These are phyloP conservation scores for Trametes sp. DNA, from an alignment of 1,284 basidiomycete genomes.

Conservation along the genomic window DNA sequence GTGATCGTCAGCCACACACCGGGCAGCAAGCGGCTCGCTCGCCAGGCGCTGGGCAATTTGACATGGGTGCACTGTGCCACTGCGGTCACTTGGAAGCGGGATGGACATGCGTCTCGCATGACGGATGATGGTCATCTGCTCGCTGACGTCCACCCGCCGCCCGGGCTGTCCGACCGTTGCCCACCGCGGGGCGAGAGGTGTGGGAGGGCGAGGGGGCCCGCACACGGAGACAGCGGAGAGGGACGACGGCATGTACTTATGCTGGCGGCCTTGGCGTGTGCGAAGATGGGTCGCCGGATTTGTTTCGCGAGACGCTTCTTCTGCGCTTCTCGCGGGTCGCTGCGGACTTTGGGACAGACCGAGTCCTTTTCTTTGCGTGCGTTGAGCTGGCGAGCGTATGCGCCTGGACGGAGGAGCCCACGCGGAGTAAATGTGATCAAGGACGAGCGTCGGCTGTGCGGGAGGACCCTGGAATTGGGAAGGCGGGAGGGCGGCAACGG, in stretches of 20 bases:
- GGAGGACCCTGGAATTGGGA: not conserved
- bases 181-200: not conserved
- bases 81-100: slow-evolving; percentile 6
- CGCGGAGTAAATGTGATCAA: not conserved
- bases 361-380: no score
- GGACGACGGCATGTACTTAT: not conserved
- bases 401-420: not conserved
- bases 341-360: not conserved
- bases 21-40: not conserved
- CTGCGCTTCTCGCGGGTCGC: not conserved
- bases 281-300: not conserved
- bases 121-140: slow-evolving; percentile 1
- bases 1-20: not conserved
- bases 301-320: not conserved
- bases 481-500: slow-evolving; percentile 24
- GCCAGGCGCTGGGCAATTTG: not conserved
- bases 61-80: not conserved
- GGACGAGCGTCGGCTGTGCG: not conserved
- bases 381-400: not conserved
- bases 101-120: not conserved
- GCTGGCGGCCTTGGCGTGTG: not conserved
- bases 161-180: slow-evolving; percentile 1
- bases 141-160: not conserved
- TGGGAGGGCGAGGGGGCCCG: not conserved
- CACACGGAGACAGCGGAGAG: not conserved